Evolutionary conservation across 1,284 basidiomycete genomes (phyloP).

Genomic region (Meira miltonrushii): DNA sequence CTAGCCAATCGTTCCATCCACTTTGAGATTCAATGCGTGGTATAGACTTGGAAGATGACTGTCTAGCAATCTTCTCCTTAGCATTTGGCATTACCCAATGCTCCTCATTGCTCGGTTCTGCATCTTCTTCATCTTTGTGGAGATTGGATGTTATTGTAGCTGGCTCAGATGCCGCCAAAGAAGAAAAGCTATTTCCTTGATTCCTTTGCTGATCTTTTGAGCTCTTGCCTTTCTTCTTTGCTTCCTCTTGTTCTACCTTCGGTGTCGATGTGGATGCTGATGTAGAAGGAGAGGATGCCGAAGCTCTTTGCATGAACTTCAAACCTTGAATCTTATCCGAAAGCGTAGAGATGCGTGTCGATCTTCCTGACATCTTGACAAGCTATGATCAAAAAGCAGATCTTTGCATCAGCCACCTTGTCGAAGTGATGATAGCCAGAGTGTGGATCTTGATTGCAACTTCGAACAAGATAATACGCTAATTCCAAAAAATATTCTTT

Average conservation of each 20-base stretch:
- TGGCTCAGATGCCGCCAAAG: too few relatives aligned
- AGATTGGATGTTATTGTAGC: too few relatives aligned
- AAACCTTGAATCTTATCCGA: conserved; percentile 13
- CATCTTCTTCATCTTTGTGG: neutral
- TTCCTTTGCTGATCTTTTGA: too few relatives aligned
- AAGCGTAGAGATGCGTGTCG: conserved; percentile 5
- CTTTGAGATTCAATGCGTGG: neutral
- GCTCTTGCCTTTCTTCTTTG: neutral
- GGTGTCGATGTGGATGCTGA: neutral
- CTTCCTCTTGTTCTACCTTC: neutral
- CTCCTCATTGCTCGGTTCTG: neutral
- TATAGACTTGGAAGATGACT: neutral
- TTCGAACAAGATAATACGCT: neutral
- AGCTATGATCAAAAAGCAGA: neutral
- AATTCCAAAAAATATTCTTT: neutral
- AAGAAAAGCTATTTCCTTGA: too few relatives aligned
- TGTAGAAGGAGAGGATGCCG: neutral
- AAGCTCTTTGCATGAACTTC: conserved; percentile 15
- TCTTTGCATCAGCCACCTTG: neutral
- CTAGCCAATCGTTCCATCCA: conserved; percentile 5
- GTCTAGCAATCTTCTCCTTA: neutral
- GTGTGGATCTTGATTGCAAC: neutral
- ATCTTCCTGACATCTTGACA: neutral
- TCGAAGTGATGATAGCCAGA: neutral
- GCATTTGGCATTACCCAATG: conserved; percentile 1